Base-by-base conservation (phyloP, 352 stramenopile genomes). In the Globisporangium cystogenes region DNA sequence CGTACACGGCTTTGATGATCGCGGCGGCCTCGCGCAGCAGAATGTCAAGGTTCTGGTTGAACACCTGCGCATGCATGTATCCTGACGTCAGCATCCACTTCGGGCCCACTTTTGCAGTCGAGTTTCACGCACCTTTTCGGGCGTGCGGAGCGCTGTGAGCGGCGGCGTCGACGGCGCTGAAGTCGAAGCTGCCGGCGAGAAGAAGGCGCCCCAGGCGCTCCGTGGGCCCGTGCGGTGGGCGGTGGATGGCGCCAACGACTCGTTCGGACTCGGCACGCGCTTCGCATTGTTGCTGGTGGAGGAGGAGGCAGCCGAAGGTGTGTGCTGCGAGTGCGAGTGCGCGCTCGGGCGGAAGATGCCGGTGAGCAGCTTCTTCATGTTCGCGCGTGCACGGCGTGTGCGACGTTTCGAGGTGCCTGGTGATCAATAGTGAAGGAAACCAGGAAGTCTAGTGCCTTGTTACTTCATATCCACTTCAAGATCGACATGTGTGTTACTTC, bases 321-420 rank as follows among this genome's bases (percentile, higher is more conserved):
- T 7, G 33, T 33, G 26, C 26, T 39, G 33, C 33, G n/a, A n/a
- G n/a, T 11, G 29, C 29, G 29, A 3, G 20, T 29, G 15, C 24
- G 31, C 23, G 24, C 36, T 57, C 35, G 70, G 63, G 59, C 76
- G 75, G 63, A 87, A 87, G 55, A 90, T 67, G 27, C 74, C 68
- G 18, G 67, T 73, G 12, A 85, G 55, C 20, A 90, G 64, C 68
- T 86, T 90, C 63, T 90, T 90, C 79, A 90, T 90, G 23, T 8
- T 6, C 7, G 4, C 42, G 15, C 26, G 5, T n/a, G n/a, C n/a
- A n/a, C n/a, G n/a, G n/a, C n/a, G 5, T 29, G 26, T 29, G 26
- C 26, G 26, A 29, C 26, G 26, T 29, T 29, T 29, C 26, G 26
- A 6, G 26, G n/a, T n/a, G n/a, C n/a, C n/a, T n/a, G n/a, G n/a